Conservation (phyloP, 1,139 yeast species). For the Blastobotrys elegans region DNA sequence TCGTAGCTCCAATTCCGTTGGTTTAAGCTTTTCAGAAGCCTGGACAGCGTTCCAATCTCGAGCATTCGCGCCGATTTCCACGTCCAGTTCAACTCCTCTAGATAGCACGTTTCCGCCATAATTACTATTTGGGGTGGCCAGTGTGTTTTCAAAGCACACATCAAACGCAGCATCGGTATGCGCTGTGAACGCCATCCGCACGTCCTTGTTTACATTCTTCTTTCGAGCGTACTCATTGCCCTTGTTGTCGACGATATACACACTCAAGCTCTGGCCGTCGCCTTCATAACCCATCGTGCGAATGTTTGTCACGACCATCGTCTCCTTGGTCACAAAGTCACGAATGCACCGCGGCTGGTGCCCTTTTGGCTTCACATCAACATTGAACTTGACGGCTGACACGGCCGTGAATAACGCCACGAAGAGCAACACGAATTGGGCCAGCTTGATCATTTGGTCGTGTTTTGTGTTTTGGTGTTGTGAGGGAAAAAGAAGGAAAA, state of each 20-base stretch:
- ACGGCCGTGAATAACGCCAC: conserved; percentile 22
- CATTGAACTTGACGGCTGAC: conserved; percentile 33
- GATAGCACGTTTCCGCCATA: conserved; percentile 25
- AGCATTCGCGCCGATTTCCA: conserved; percentile 94
- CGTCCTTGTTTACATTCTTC: conserved; percentile 50
- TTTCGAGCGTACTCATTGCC: conserved; percentile 39
- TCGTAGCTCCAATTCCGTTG: conserved; percentile 83
- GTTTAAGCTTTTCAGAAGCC: conserved; percentile 87
- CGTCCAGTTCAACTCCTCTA: conserved; percentile 73
- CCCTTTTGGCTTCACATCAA: conserved; percentile 31
- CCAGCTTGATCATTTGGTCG: conserved; percentile 8
- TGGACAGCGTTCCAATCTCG: conserved; percentile 97
- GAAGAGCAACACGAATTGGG: conserved; percentile 15
- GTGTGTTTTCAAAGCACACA: conserved; percentile 77
- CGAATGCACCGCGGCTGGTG: conserved; percentile 65
- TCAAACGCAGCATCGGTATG: conserved; percentile 82
- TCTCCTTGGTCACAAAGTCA: conserved; percentile 80
- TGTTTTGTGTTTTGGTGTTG: background rate
- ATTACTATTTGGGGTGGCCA: conserved; percentile 25
- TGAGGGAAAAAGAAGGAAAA: background rate
- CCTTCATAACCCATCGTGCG: conserved; percentile 67
- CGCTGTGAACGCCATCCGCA: conserved; percentile 76
- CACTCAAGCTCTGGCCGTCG: conserved; percentile 71
- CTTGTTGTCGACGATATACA: conserved; percentile 33
- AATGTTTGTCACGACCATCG: conserved; percentile 74